Evolutionary conservation across 202 grass and related monocot species (phyloP), one percentile per base, ranked within the genome.

Genomic region (Alloteropsis angusta): DNA sequence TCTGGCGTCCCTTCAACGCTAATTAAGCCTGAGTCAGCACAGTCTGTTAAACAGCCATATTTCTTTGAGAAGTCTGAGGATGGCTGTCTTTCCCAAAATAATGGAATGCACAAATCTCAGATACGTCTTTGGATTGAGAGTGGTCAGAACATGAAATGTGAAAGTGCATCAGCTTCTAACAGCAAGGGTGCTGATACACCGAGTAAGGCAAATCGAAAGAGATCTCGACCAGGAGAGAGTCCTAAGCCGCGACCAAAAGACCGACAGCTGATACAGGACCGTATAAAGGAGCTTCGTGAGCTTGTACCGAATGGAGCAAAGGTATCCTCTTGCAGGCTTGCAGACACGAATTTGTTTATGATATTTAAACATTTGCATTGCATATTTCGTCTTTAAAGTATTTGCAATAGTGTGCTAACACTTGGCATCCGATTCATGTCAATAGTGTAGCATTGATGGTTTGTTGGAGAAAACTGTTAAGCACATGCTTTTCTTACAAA

Each of bases 401-500:
- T 64, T 64, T 34, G 26, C 32, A 53, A 9, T 76, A 69, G 49
- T 68, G 43, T 75, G 35, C 65, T 65, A 70, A 60, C 55, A 64
- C 60, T 67, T 86, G 55, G 84, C 53, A 49, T 81, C 34, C 60
- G 34, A 79, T 85, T 73, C 83, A 28, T 85, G 48, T 71, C 63
- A 90, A 84, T 85, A 97, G 94, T 97, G 89, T 82, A 97, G 94
- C 81, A 97, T 97, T 80, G 94, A 94, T 92, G 94, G 87, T 82
- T 92, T 97, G 65, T 80, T 97, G 83, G 94, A 97, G 85, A 97
- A 97, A 75, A 94, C 91, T 57, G 88, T 97, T 75, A 97, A 97
- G 86, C 94, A 97, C 80, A 94, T 97, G 91, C 82, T 97, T 75
- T 97, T 97, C 91, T 92, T 97, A 78, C 94, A 97, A 87, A 97